Evolutionary conservation across 2,329 filamentous ascomycete genomes (phyloP).

Genomic region (Pseudocercospora fijiensis): DNA sequence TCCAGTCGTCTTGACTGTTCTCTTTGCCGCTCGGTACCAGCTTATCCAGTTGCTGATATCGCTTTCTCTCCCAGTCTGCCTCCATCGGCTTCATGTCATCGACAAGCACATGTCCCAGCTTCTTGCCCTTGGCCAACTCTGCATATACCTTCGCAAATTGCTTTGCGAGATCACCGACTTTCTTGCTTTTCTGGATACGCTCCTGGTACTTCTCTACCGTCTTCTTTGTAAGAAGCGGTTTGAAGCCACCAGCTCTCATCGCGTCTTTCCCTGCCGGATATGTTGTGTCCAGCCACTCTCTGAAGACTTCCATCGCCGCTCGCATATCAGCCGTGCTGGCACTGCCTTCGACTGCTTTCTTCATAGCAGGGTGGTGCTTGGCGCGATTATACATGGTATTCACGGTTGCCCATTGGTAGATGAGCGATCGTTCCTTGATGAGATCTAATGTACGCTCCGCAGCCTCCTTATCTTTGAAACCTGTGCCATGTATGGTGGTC

Average conservation of each 20-base stretch:
- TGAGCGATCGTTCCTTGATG: conserved; percentile 33
- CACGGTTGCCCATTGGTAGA: conserved; percentile 38
- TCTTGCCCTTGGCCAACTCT: conserved; percentile 30
- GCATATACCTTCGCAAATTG: conserved; percentile 32
- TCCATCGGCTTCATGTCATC: conserved; percentile 33
- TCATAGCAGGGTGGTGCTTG: conserved; percentile 33
- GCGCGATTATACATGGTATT: conserved; percentile 37
- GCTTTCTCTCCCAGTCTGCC: conserved; percentile 34
- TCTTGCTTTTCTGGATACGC: conserved; percentile 23
- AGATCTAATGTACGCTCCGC: conserved; percentile 33
- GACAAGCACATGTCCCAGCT: conserved; percentile 34
- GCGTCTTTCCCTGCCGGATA: conserved; percentile 30
- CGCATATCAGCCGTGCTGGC: conserved; percentile 27
- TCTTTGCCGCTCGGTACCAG: conserved; percentile 30
- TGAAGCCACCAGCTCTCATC: conserved; percentile 32
- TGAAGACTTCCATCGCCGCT: conserved; percentile 33
- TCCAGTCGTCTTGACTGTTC: conserved; percentile 21
- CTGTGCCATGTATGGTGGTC: conserved; percentile 38
- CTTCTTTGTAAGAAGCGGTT: conserved; percentile 34
- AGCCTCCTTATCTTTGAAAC: conserved; percentile 35
- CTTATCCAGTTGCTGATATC: conserved; percentile 29
- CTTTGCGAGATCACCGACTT: conserved; percentile 20
- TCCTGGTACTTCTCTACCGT: conserved; percentile 23
- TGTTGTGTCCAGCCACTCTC: conserved; percentile 33
- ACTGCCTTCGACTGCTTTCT: conserved; percentile 24